Evolutionary conservation across 2,329 filamentous ascomycete genomes (phyloP).

Genomic region (Colletotrichum sp.): DNA sequence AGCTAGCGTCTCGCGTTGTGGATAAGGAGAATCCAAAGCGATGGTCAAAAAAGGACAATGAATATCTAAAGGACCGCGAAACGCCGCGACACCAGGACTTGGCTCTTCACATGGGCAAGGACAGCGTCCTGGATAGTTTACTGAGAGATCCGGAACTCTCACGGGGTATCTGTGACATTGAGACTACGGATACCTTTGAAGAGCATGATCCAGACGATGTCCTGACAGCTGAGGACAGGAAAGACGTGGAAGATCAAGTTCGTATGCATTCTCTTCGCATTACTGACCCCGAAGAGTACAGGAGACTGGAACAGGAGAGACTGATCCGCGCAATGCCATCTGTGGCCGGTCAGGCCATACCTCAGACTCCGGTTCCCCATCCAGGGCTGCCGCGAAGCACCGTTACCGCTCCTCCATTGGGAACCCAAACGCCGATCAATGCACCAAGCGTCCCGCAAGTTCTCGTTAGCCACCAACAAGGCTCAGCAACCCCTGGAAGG

Average conservation of each 20-base stretch:
- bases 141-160: conserved; percentile 38
- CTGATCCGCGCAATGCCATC: background rate
- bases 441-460: background rate
- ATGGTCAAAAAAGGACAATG: conserved; percentile 51
- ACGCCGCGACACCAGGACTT: conserved; percentile 57
- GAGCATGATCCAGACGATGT: conserved; percentile 65
- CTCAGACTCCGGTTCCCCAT: background rate
- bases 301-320: conserved; percentile 22
- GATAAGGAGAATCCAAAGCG: conserved; percentile 81
- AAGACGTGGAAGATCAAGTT: conserved; percentile 52
- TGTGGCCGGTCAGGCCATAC: background rate
- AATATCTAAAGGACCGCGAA: conserved; percentile 52
- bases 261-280: conserved; percentile 35
- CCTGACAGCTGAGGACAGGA: conserved; percentile 65
- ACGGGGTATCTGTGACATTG: conserved; percentile 57
- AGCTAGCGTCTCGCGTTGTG: conserved; percentile 79
- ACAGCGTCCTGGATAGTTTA: conserved; percentile 61
- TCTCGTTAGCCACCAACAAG: background rate
- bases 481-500: background rate
- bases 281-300: conserved; percentile 35
- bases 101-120: conserved; percentile 60
- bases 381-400: background rate
- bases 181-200: conserved; percentile 75
- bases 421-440: background rate
- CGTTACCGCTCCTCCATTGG: background rate